Base-by-base conservation (phyloP, 768 basidiomycete genomes). In the Saitozyma sp. region DNA sequence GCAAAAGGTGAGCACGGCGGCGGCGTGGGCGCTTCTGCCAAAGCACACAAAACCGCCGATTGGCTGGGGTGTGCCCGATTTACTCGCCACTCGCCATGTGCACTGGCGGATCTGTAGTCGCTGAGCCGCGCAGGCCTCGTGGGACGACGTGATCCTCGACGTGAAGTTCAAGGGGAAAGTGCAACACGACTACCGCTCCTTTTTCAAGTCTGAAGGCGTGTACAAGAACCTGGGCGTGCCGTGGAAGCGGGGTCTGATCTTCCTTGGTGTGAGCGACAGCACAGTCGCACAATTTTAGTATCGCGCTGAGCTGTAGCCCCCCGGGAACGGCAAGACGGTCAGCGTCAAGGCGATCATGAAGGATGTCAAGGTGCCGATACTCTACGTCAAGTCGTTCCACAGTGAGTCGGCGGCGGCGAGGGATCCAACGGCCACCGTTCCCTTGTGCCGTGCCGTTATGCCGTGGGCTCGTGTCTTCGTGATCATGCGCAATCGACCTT, bases 221-320 rank as follows among this genome's bases (percentile, higher is more conserved):
- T 92, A 92, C 81, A 88, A 86, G 76, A 84, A 86, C 16, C 82
- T 91, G 3, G 83, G 83, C 0, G 89, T 92, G 59, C 87, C 91
- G 0, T 92, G 91, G 91, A 92, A 91, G 88, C 86, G 90, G 61
- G 91, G 90, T 38, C 76, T 92, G 63, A 90, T 92, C 73, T 83
- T 92, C 84, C 83, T 87, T 63, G 91, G 91, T 0, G 88, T 90
- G n/a, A 55, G 58, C 62, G 8, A 37, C 13, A 43, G 20, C 39
- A 56, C 7, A 6, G 13, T 58, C 20, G 43, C 42, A 38, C 49
- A 49, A 17, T 20, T n/a, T 48, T 50, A 20, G 8, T 1, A 10
- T 6, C 14, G 19, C 19, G 10, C 43, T 57, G 20, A 9, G 67
- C 19, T 1, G 17, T 56, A 74, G 73, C 74, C 72, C 39, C 71